A percentile compares a stretch with the other conserved stretches of the same genome.
Conservation (phyloP, 768 basidiomycete species). For the Lentinula detonsa region DNA sequence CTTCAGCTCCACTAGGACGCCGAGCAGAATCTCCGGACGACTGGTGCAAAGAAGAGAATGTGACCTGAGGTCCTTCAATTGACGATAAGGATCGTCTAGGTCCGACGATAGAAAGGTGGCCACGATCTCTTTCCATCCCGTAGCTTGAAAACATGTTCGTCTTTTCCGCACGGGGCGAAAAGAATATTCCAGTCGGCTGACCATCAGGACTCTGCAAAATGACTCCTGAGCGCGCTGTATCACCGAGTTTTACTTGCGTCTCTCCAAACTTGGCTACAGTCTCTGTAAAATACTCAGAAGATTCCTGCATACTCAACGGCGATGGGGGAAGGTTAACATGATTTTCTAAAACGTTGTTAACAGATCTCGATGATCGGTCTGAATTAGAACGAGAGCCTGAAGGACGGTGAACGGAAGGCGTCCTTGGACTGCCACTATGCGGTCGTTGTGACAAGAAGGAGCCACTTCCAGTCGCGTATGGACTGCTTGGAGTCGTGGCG, state of each 20-base stretch:
- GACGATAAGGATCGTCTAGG: constrained; percentile 6
- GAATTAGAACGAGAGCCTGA: constrained; percentile 51
- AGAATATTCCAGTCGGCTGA: constrained; percentile 92
- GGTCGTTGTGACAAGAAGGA: constrained; percentile 29
- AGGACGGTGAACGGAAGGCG: constrained; percentile 42
- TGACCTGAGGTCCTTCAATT: constrained; percentile 12
- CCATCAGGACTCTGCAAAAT: constrained; percentile 84
- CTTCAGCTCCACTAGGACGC: background rate
- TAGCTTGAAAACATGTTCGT: constrained; percentile 27
- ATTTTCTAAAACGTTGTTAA: constrained; percentile 28
- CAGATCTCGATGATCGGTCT: constrained; percentile 56
- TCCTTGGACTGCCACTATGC: constrained; percentile 23
- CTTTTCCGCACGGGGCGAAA: constrained; percentile 64
- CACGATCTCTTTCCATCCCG: constrained; percentile 43
- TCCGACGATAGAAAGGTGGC: constrained; percentile 18
- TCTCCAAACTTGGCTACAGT: constrained; percentile 66
- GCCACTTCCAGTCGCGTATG: constrained; percentile 43
- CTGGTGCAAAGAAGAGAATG: constrained; percentile 30
- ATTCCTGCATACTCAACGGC: constrained; percentile 65
- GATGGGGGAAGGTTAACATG: constrained; percentile 44
- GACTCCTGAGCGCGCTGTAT: constrained; percentile 2
- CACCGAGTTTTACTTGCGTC: constrained; percentile 39
- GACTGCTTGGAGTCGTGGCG: constrained; percentile 83
- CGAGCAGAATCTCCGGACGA: background rate
- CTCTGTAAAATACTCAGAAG: constrained; percentile 72